Percentiles rank a stretch among this genome's conserved stretches.
These are phyloP conservation scores for Mycena maculata DNA, from an alignment of 768 basidiomycete genomes.

Conservation along the genomic window DNA sequence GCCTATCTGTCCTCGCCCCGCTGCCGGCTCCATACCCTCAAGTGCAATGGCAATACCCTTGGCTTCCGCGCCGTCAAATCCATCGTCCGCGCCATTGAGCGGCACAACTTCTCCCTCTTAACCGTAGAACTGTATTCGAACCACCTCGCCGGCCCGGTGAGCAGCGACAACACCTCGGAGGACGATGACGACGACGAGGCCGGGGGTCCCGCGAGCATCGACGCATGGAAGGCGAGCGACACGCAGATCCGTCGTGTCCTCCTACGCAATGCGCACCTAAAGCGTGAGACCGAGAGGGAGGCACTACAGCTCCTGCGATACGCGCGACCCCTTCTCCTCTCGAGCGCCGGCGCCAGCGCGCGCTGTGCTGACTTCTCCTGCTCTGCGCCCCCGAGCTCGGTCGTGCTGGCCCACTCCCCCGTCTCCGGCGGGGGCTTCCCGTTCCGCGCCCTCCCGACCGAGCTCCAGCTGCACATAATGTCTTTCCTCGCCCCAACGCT, in stretches of 20 bases:
- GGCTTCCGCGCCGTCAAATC: constrained; percentile 56
- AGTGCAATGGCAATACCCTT: constrained; percentile 67
- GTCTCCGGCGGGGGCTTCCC: constrained; percentile 42
- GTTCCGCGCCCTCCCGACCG: constrained; percentile 61
- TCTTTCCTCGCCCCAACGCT: constrained; percentile 68
- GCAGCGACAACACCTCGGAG: constrained; percentile 36
- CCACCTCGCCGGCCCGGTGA: constrained; percentile 41
- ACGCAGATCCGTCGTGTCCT: constrained; percentile 48
- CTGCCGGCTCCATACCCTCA: constrained; percentile 61
- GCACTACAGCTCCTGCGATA: constrained; percentile 63
- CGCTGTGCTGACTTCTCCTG: constrained; percentile 17
- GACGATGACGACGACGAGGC: constrained; percentile 42
- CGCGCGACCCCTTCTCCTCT: constrained; percentile 62
- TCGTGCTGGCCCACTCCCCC: constrained; percentile 13
- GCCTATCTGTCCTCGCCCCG: constrained; percentile 63
- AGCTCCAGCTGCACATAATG: constrained; percentile 68
- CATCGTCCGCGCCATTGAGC: constrained; percentile 59
- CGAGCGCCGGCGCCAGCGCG: constrained; percentile 21
- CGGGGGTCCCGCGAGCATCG: constrained; percentile 28
- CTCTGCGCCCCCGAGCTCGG: constrained; percentile 12
- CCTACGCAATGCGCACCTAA: constrained; percentile 57
- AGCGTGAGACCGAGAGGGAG: constrained; percentile 53
- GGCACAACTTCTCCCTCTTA: constrained; percentile 58
- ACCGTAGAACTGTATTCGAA: constrained; percentile 66
- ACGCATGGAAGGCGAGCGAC: constrained; percentile 52